These are phyloP conservation scores for Phytophthora colocasiae DNA, from an alignment of 352 stramenopile genomes.

Conservation along the genomic window DNA sequence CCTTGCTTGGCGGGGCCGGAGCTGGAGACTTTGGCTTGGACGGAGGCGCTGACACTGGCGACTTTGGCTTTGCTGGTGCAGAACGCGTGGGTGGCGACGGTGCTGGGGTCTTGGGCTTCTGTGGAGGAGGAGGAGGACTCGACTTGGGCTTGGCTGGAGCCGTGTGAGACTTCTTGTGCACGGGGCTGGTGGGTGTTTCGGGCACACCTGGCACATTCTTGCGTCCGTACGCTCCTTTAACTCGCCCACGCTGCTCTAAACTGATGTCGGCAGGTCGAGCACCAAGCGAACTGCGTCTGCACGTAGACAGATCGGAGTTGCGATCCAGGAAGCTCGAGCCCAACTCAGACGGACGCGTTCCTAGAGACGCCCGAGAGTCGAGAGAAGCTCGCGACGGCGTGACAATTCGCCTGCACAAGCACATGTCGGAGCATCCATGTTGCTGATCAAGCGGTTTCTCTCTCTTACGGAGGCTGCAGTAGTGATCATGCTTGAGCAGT, in stretches of 20 bases:
- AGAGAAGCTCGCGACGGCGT: slow-evolving; percentile 36
- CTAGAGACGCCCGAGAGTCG: slow-evolving; percentile 28
- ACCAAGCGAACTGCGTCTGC: slow-evolving; percentile 29
- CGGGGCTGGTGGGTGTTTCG: slow-evolving; percentile 14
- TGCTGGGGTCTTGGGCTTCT: slow-evolving; percentile 23
- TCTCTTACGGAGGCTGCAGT: slow-evolving; percentile 53
- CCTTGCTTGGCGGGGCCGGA: slow-evolving; percentile 14
- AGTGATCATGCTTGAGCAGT: slow-evolving; percentile 59
- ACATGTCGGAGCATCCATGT: slow-evolving; percentile 40
- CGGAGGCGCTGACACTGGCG: slow-evolving; percentile 11
- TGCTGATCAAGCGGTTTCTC: slow-evolving; percentile 28
- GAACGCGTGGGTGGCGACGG: slow-evolving; percentile 10
- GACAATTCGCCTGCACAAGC: slow-evolving; percentile 39
- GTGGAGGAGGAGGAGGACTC: slow-evolving; percentile 13
- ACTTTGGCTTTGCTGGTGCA: slow-evolving; percentile 11
- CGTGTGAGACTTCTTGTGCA: slow-evolving; percentile 26
- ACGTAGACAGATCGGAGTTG: slow-evolving; percentile 12
- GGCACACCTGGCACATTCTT: slow-evolving; percentile 33
- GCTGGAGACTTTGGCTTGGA: slow-evolving; percentile 20
- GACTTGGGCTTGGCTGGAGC: slow-evolving; percentile 16
- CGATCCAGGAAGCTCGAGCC: slow-evolving; percentile 23
- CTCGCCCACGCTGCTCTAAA: slow-evolving; percentile 26
- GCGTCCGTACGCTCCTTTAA: slow-evolving; percentile 29
- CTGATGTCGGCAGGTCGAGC: slow-evolving; percentile 20
- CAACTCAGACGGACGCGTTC: slow-evolving; percentile 27